Evolutionary conservation across 305 asterid species (phyloP), one percentile per base, ranked within the genome.

Genomic region (Stenogyne calaminthoides): DNA sequence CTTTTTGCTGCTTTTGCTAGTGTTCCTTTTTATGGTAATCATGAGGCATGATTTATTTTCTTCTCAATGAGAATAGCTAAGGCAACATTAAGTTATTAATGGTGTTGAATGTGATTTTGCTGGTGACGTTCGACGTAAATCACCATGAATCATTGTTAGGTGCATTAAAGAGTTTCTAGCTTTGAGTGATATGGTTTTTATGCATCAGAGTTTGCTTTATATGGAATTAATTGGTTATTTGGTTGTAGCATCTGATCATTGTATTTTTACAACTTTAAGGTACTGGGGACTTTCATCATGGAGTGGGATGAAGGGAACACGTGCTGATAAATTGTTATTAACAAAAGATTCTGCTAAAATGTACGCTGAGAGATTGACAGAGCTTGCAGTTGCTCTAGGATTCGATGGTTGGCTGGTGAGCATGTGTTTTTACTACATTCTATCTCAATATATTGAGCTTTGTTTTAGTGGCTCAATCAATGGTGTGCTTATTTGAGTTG

Each of bases 321-420:
- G 66, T 52, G 97, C 99, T 16, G 79, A 80, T 49, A 81, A 83
- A 73, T 76, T 90, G 70, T 85, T 92, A 64, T 79, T 84, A 15
- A 81, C 98, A 34, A 80, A 82, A 82, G 88, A 84, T 20, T 86
- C 96, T 32, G 85, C 86, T 79, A 84, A 79, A 34, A 86, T 86
- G 96, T 95, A 90, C 61, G 98, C 99, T 27, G 96, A 89, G 78
- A 82, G 94, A 46, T 82, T 95, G 78, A 69, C 85, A 27, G 97
- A 95, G 88, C 96, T 95, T 73, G 96, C 99, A 65, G 87, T 78
- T 74, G 91, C 90, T 77, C 82, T 95, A 55, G 95, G 97, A 76
- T 90, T 95, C 77, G 99, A 95, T 86, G 99, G 99, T 11, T 95
- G 99, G 99, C 90, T 95, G 93, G 99, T 95, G 86, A 80, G 84